phyloP scores from a whole-genome alignment of 805 yeast genomes.

The Monosporozyma servazzii region DNA sequence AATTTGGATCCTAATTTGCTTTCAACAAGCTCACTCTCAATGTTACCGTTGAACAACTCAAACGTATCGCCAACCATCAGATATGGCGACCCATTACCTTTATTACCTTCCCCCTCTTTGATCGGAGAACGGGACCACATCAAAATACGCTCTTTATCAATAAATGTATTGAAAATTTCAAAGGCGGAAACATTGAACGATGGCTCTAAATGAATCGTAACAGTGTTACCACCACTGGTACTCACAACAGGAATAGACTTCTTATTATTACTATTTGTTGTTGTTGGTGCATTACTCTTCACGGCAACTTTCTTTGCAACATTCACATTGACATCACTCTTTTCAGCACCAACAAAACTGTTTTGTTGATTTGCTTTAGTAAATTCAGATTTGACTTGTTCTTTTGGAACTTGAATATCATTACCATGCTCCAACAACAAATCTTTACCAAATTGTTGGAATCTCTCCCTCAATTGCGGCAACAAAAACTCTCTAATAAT shows the following conservation, averaged over 20 bases:
- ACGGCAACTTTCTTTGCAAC: neutral
- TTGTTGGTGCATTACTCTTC: constrained; percentile 4
- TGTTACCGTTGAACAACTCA: constrained; percentile 79
- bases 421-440: constrained; percentile 67
- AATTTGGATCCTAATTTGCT: constrained; percentile 40
- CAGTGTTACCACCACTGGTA: constrained; percentile 46
- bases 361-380: constrained; percentile 43
- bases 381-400: constrained; percentile 48
- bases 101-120: constrained; percentile 24
- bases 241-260: neutral
- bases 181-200: constrained; percentile 81
- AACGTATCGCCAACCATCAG: constrained; percentile 49
- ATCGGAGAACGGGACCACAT: constrained; percentile 78
- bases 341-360: constrained; percentile 8
- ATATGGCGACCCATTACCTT: constrained; percentile 40
- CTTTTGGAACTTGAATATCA: constrained; percentile 76
- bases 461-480: constrained; percentile 56
- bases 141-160: constrained; percentile 69
- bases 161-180: constrained; percentile 68
- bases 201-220: constrained; percentile 68
- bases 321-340: no score
- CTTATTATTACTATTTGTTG: constrained; percentile 1
- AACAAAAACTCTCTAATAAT: constrained; percentile 48
- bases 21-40: constrained; percentile 58
- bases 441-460: constrained; percentile 65